Conservation (phyloP, 441 rosid genomes). For the Kokia cookei region DNA sequence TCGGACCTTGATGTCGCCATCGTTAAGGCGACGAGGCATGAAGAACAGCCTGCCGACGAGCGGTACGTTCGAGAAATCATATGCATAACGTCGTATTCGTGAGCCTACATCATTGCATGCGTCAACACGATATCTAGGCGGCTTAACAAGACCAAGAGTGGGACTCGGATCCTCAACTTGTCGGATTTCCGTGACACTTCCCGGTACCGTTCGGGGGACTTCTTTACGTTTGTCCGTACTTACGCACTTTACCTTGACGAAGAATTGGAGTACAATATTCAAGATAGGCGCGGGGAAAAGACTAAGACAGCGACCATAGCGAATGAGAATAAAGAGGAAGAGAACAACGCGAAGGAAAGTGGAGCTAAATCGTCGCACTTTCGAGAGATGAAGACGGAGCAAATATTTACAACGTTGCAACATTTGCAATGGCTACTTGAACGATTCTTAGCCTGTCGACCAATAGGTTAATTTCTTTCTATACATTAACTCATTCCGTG, state of each 20-base stretch:
- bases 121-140: slow-evolving; percentile 53
- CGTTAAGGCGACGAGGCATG: slow-evolving; percentile 81
- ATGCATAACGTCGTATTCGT: slow-evolving; percentile 64
- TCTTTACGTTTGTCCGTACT: slow-evolving; percentile 76
- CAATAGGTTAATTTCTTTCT: slow-evolving; percentile 51
- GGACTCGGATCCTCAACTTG: slow-evolving; percentile 79
- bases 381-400: slow-evolving; percentile 49
- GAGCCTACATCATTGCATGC: slow-evolving; percentile 46
- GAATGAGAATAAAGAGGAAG: slow-evolving; percentile 47
- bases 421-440: slow-evolving; percentile 77
- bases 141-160: slow-evolving; percentile 77
- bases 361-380: slow-evolving; percentile 36
- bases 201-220: slow-evolving; percentile 63
- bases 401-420: slow-evolving; percentile 47
- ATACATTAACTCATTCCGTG: neutral
- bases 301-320: slow-evolving; percentile 1
- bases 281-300: slow-evolving; percentile 36
- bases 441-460: slow-evolving; percentile 81
- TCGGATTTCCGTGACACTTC: slow-evolving; percentile 72
- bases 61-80: slow-evolving; percentile 63
- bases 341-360: slow-evolving; percentile 10
- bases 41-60: slow-evolving; percentile 77
- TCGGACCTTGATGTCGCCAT: slow-evolving; percentile 83
- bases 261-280: slow-evolving; percentile 70
- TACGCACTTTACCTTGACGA: slow-evolving; percentile 77